Conservation (phyloP, 129 eudicot genomes). For the Mikania micrantha region DNA sequence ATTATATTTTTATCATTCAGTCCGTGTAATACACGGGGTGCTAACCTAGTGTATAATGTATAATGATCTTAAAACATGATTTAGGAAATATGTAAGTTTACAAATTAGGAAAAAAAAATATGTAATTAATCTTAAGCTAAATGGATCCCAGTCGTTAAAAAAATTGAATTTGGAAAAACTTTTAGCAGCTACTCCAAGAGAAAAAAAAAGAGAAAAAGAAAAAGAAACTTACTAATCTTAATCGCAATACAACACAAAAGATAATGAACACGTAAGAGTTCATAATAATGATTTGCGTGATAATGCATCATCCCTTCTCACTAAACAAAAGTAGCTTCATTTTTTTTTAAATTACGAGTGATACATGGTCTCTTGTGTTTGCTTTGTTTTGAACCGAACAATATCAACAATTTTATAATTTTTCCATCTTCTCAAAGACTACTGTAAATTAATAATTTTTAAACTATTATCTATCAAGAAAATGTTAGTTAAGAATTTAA, state of each 20-base stretch:
- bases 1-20: no score
- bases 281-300: constrained; percentile 20
- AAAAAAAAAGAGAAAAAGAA: background rate
- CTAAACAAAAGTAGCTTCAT: constrained; percentile 20
- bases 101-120: no score
- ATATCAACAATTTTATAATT: constrained; percentile 1
- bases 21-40: no score
- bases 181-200: background rate
- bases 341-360: constrained; percentile 8
- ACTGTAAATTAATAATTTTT: background rate
- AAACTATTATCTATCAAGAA: background rate
- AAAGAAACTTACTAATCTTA: background rate
- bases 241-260: background rate
- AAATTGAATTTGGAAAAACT: background rate
- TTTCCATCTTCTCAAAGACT: constrained; percentile 3
- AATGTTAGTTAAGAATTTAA: no score
- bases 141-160: background rate
- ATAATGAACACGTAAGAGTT: constrained; percentile 8
- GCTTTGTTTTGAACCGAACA: constrained; percentile 18
- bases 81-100: no score
- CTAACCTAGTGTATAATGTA: no score
- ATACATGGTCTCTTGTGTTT: constrained; percentile 8
- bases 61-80: no score
- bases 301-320: constrained; percentile 17
- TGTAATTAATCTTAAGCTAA: background rate